Evolutionary conservation across 306 rosid species (phyloP), one percentile per base, ranked within the genome.

Genomic region (Cucurbita pepo): DNA sequence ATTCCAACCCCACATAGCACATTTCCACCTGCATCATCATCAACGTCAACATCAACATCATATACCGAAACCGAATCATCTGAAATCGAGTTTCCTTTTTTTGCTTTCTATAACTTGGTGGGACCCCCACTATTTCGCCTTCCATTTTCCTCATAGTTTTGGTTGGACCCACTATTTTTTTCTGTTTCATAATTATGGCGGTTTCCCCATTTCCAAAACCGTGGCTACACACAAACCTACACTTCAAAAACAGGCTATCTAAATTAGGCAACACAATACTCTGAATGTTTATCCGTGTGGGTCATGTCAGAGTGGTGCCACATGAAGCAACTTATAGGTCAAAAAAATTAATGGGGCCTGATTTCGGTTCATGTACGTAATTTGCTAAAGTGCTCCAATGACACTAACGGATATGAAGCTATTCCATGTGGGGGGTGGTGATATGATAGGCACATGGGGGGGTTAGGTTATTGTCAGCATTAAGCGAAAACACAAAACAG

Each of bases 1-100:
- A 89, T 73, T 67, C 97, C 96, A 79, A 89, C 86, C 36, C 96
- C 97, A 84, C 92, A 89, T n/a, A 92, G 77, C 12, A 89, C 73
- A 81, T 89, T 92, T 58, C 73, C 77, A 40, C 95, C 97, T 92
- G 51, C 18, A 4, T 67, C 34, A 63, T 16, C 30, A 37, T 37
- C 54, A 51, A 1, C 8, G 15, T 8, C 63, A 25, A 11, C 5
- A 25, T 58, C 64, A 30, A 30, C 34, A 30, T 30, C 34, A 30
- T 30, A 30, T 30, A 30, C 34, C 34, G 34, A 30, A 25, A 2
- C 34, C 3, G 34, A 30, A 30, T 2, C 3, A 2, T 30, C 34
- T 30, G 34, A 30, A 30, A 2, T 30, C 34, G 34, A 30, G 34
- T 30, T 30, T 30, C 34, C 34, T 30, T 30, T 30, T 30, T 30